A percentile compares a stretch with the other conserved stretches of the same genome.
These are phyloP conservation scores for Rubia yunnanensis DNA, from an alignment of 257 asterid species.

Conservation along the genomic window DNA sequence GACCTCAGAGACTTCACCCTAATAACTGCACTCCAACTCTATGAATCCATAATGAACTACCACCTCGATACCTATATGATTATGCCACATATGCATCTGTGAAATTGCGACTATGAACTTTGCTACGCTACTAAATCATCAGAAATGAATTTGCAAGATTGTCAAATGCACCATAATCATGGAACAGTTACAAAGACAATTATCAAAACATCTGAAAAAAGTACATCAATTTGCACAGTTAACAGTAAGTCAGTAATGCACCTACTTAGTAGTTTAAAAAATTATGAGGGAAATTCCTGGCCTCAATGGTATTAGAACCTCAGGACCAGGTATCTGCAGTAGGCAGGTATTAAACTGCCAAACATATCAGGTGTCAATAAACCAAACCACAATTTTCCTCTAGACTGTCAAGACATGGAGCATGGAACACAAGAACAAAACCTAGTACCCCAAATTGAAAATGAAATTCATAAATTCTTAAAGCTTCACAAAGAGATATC, in stretches of 20 bases:
- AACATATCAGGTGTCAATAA: neutral
- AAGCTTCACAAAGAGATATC: neutral
- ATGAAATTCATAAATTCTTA: neutral
- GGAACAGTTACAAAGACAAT: neutral
- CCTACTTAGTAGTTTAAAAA: neutral
- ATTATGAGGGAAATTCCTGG: neutral
- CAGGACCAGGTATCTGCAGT: neutral
- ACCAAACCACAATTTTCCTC: neutral
- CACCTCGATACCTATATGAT: neutral
- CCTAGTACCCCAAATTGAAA: neutral
- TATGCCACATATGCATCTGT: neutral
- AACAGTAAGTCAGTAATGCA: neutral
- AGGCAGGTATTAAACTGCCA: neutral
- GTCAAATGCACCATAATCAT: neutral
- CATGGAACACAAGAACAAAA: conserved; percentile 1
- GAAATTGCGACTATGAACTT: neutral
- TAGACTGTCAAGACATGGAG: neutral
- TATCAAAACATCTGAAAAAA: neutral
- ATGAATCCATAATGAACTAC: neutral
- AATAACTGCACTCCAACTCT: neutral
- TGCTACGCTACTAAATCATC: neutral
- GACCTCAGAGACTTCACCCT: neutral
- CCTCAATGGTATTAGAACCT: neutral
- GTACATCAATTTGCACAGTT: neutral
- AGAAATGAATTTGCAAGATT: neutral